Percentiles rank a stretch among this genome's conserved stretches.
Evolutionary conservation across 768 basidiomycete genomes (phyloP).

Genomic region (Bullera alba): DNA sequence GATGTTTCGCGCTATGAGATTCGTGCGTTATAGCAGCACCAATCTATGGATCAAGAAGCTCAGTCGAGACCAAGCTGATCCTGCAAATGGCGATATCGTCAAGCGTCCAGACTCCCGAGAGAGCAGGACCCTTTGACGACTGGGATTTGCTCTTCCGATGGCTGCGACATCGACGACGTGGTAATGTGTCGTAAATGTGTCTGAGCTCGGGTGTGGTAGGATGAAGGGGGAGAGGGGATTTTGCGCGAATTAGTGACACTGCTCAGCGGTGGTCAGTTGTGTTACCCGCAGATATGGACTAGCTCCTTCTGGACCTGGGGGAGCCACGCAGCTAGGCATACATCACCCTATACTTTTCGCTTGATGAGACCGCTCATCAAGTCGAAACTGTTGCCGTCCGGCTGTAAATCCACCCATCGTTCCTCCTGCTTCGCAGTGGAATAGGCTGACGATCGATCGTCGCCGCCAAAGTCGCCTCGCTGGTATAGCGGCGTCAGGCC

Average conservation of each 20-base stretch:
- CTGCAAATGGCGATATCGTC: too few relatives aligned
- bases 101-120: too few relatives aligned
- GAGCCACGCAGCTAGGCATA: neutral
- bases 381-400: constrained; percentile 96
- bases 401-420: constrained; percentile 79
- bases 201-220: constrained; percentile 21
- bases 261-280: neutral
- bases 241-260: neutral
- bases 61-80: too few relatives aligned
- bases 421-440: constrained; percentile 20
- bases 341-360: constrained; percentile 45
- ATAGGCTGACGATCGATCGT: constrained; percentile 27
- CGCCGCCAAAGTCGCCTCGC: constrained; percentile 25
- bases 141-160: constrained; percentile 28
- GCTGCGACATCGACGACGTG: constrained; percentile 23
- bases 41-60: too few relatives aligned
- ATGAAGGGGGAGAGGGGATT: neutral
- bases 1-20: too few relatives aligned
- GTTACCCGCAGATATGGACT: neutral
- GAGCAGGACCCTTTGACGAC: too few relatives aligned
- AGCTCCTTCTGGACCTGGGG: too few relatives aligned
- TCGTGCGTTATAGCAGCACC: too few relatives aligned
- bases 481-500: constrained; percentile 35
- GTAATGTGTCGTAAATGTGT: constrained; percentile 16
- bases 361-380: constrained; percentile 82